Base-by-base conservation (phyloP, 768 basidiomycete species). In the Pulveroboletus sp. region DNA sequence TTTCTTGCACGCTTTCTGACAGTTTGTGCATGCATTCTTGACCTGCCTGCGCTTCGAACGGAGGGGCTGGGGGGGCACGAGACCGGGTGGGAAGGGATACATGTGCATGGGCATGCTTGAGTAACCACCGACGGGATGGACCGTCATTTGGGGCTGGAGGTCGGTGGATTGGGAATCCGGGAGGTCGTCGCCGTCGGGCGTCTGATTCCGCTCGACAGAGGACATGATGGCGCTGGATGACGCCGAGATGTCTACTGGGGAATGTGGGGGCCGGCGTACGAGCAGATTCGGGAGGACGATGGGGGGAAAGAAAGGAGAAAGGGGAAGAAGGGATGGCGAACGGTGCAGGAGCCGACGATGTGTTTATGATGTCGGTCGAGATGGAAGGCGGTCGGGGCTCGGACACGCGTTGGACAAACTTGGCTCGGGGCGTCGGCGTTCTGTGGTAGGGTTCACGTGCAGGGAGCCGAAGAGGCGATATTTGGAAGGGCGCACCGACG, bases 1-100 rank as follows among this genome's bases (percentile, higher is more conserved):
- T 67, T 91, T 90, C 76, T 92, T 92, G 77, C 88, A 92, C 3
- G 89, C 86, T 66, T 89, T 90, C 69, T 91, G 90, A 63, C 90
- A 92, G 57, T 88, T 88, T 30, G 89, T 91, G 69, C 90, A 92
- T 46, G 89, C 89, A 57, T 90, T 91, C 78, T 91, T 92, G 74
- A 92, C 90, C 62, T 92, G 89, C 46, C 85, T 76, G 57, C 89
- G 87, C 69, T 92, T 92, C 35, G 85, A 75, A 56, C 84, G 83
- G 52, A 78, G 73, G 21, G 77, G 74, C 55, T 77, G 74, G 49
- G 71, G 57, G 51, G 76, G 60, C 59, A 69, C 61, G 66, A 74
- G 56, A 54, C 75, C 74, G 35, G 76, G 71, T 47, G 80, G 72
- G 71, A 83, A 81, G 43, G 83, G 80, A 68, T 84, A 87, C 75